Percentiles rank a stretch among this genome's conserved stretches.
Conservation (phyloP, 108 stramenopile species). For the Cyclostephanos invisitatus region DNA sequence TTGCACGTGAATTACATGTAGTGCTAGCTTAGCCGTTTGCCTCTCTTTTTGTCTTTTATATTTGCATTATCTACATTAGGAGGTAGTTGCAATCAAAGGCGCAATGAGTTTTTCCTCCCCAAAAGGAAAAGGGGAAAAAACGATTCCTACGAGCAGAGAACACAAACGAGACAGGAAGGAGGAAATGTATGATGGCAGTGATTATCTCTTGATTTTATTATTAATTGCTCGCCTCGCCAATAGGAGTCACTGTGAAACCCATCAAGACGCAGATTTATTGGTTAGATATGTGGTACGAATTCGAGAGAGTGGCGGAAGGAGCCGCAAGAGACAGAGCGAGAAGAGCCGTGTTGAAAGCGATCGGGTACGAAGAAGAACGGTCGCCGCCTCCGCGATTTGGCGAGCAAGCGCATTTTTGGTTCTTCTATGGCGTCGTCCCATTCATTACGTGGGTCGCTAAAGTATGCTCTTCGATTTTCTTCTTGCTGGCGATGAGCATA, state of each 20-base stretch:
- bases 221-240: background rate
- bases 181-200: too few species aligned
- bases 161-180: too few species aligned
- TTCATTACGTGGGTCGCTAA: slow-evolving; percentile 26
- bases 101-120: too few species aligned
- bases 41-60: too few species aligned
- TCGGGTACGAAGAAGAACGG: slow-evolving; percentile 7
- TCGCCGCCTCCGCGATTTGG: slow-evolving; percentile 17
- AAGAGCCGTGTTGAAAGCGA: slow-evolving; percentile 17
- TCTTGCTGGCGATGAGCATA: slow-evolving; percentile 32
- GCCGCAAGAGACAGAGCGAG: slow-evolving; percentile 9
- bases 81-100: too few species aligned
- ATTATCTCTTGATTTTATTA: too few species aligned
- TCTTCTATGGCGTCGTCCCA: slow-evolving; percentile 27
- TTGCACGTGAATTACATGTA: too few species aligned
- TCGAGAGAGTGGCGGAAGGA: slow-evolving; percentile 10
- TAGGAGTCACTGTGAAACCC: background rate
- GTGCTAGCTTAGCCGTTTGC: too few species aligned
- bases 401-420: slow-evolving; percentile 16
- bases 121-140: too few species aligned
- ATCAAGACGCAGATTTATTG: background rate
- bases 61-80: too few species aligned
- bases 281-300: slow-evolving; percentile 6
- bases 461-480: slow-evolving; percentile 9
- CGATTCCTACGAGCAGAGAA: too few species aligned